A percentile compares a stretch with the other conserved stretches of the same genome.
phyloP scores from a whole-genome alignment of 352 stramenopile genomes.

The Pythium vanterpoolii region DNA sequence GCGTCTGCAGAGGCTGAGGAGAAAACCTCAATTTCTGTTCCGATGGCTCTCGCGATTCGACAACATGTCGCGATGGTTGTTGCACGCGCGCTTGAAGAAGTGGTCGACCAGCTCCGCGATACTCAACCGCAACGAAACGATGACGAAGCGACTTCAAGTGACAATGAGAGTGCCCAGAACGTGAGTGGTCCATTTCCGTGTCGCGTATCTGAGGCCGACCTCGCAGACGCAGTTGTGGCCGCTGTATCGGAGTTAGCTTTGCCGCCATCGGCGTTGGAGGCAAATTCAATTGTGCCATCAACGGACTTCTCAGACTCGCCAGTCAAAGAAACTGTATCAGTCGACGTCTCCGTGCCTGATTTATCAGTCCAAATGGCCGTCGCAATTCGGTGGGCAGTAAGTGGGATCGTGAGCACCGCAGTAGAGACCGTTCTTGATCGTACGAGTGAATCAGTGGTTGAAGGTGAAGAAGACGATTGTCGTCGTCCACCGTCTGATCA shows the following conservation, averaged over 20 bases:
- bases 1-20: neutral
- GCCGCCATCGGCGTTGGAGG: neutral
- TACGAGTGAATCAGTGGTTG: too few relatives aligned
- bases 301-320: neutral
- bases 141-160: too few relatives aligned
- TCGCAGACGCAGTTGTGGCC: slow-evolving; percentile 4
- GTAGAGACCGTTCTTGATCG: slow-evolving; percentile 25
- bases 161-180: neutral
- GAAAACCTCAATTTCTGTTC: neutral
- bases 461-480: neutral
- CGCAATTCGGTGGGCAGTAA: slow-evolving; percentile 35
- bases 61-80: slow-evolving; percentile 29
- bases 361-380: slow-evolving; percentile 31
- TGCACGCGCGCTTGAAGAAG: slow-evolving; percentile 24
- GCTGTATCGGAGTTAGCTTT: neutral
- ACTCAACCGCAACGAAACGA: neutral
- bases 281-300: neutral
- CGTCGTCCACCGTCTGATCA: neutral
- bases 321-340: neutral
- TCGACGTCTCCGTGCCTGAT: neutral
- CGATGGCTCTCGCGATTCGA: slow-evolving; percentile 13
- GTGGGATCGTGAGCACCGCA: slow-evolving; percentile 37
- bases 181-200: neutral
- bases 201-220: neutral
- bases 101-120: slow-evolving; percentile 22